Evolutionary conservation across 345 rosid genomes (phyloP), one percentile per base, ranked within the genome.

Genomic region (Noccaea bulbosa): DNA sequence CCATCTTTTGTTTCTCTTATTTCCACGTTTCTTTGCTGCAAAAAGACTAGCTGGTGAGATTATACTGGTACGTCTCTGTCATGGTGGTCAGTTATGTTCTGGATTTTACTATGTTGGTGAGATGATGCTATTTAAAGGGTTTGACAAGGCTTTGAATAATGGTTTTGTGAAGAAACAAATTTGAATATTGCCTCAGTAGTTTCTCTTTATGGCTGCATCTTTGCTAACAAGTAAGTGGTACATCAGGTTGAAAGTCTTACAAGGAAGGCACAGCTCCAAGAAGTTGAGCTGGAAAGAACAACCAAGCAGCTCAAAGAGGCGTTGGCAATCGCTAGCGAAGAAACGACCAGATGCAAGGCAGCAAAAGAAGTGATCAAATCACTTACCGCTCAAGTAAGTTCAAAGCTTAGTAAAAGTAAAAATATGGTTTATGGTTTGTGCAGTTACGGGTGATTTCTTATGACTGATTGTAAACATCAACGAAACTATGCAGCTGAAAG

Each of bases 301-400:
- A 80, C 91, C 58, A 92, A 90, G 75, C 93, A 87, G 68, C 85
- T 95, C 71, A 86, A 87, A 72, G 99, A 95, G 81, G 94, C 96
- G 33, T 79, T 87, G 62, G 83, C 89, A 72, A 80, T 88, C 34
- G 92, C 99, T 38, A 90, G 79, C 57, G 98, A 92, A 67, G 99
- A 95, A 84, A 81, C 96, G 32, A 83, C 85, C 50, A 92, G 88
- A 83, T 90, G 98, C 87, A 90, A 90, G 78, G 98, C 96, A 55
- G 98, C 99, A 61, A 95, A 95, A 71, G 99, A 95, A 86, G 99
- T 95, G 72, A 95, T 95, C 83, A 95, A 88, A 84, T 90, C 98
- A 1, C 90, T 92, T 48, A 95, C 99, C 53, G 92, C 91, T 72
- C 98, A 94, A 79, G 99, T 94, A 91, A 88, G 38, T 46, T 58